Conservation (phyloP, 2,329 filamentous ascomycete genomes). For the Aureobasidium leucospermi region DNA sequence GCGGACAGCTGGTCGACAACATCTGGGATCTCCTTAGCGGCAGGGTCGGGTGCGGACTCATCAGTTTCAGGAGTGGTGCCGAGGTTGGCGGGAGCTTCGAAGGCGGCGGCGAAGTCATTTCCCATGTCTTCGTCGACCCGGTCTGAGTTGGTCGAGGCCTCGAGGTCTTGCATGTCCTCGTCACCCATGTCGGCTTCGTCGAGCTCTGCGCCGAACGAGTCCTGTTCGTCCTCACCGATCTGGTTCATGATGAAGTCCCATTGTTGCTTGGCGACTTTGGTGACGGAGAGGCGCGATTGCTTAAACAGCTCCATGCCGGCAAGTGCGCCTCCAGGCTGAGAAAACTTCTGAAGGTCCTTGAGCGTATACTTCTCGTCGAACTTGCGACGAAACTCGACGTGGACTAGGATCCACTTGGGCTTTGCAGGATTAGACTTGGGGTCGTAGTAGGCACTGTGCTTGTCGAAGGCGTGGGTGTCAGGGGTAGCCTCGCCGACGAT, state of each 20-base stretch:
- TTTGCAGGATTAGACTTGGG: constrained; percentile 54
- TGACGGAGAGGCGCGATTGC: constrained; percentile 75
- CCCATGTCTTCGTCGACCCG: background rate
- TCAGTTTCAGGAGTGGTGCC: background rate
- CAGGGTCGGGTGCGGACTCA: background rate
- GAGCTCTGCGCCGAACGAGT: background rate
- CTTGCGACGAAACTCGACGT: constrained; percentile 80
- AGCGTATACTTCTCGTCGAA: constrained; percentile 65
- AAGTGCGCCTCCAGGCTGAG: constrained; percentile 46
- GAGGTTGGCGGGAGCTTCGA: constrained; percentile 9
- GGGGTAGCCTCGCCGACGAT: constrained; percentile 77
- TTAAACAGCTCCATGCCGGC: constrained; percentile 70
- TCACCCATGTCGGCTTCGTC: background rate
- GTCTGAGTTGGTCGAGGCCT: background rate
- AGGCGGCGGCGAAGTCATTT: constrained; percentile 13
- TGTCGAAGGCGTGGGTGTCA: constrained; percentile 67
- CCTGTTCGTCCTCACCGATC: constrained; percentile 22
- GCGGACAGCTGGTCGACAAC: background rate
- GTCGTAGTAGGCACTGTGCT: constrained; percentile 75
- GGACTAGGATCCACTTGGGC: constrained; percentile 81
- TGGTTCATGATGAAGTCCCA: constrained; percentile 55
- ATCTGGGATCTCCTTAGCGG: background rate
- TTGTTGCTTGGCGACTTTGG: constrained; percentile 55
- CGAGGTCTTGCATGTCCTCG: background rate
- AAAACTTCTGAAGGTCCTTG: constrained; percentile 59